phyloP scores from a whole-genome alignment of 345 rosid species.

The Crucihimalaya himalaica region DNA sequence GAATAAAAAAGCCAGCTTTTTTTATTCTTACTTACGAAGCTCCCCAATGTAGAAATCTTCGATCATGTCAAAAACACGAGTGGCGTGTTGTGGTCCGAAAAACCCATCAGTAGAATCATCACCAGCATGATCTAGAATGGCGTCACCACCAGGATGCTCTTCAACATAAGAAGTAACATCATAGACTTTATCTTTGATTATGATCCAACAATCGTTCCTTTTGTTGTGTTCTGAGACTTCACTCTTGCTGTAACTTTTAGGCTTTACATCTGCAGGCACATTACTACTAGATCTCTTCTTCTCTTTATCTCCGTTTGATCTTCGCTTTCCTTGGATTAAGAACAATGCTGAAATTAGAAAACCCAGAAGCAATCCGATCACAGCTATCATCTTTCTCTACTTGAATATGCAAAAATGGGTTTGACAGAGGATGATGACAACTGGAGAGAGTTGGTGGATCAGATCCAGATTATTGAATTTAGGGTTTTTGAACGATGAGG shows the following conservation, averaged over 20 bases:
- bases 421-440: slow-evolving; percentile 11
- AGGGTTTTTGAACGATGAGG: neutral
- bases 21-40: slow-evolving; percentile 37
- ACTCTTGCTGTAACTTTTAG: slow-evolving; percentile 49
- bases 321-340: slow-evolving; percentile 43
- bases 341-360: slow-evolving; percentile 48
- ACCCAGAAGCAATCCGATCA: slow-evolving; percentile 47
- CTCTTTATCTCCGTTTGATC: slow-evolving; percentile 35
- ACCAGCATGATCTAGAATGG: slow-evolving; percentile 87
- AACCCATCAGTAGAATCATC: slow-evolving; percentile 93
- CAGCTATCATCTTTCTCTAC: slow-evolving; percentile 37
- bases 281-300: slow-evolving; percentile 37
- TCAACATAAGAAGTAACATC: slow-evolving; percentile 92
- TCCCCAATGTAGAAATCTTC: slow-evolving; percentile 80
- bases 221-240: slow-evolving; percentile 70
- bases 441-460: slow-evolving; percentile 6
- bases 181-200: slow-evolving; percentile 76
- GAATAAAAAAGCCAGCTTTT: neutral
- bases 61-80: slow-evolving; percentile 77
- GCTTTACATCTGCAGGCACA: slow-evolving; percentile 19
- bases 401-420: neutral
- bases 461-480: slow-evolving; percentile 13
- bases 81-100: slow-evolving; percentile 88
- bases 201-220: slow-evolving; percentile 89
- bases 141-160: slow-evolving; percentile 97